Conservation (phyloP, 805 yeast genomes). For the Candida nonsorbophila region DNA sequence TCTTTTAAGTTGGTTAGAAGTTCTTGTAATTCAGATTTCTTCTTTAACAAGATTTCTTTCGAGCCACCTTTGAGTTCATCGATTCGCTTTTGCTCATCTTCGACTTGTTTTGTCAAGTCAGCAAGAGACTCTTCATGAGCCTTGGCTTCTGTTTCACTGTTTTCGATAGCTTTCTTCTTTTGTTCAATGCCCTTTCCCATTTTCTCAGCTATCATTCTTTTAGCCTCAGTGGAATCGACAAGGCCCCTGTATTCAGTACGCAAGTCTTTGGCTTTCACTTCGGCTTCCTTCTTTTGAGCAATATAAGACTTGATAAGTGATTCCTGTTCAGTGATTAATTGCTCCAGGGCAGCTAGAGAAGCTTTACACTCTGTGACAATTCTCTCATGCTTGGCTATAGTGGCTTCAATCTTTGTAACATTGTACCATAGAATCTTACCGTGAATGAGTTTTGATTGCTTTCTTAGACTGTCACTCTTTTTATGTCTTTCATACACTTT, state of each 20-base stretch:
- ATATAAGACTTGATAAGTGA: too few species aligned
- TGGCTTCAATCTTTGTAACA: constrained; percentile 22
- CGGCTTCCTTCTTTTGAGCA: too few species aligned
- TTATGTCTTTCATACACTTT: constrained; percentile 27
- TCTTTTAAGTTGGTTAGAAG: not conserved
- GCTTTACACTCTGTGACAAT: constrained; percentile 12
- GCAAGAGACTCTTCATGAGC: constrained; percentile 14
- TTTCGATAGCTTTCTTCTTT: constrained; percentile 10
- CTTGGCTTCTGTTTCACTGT: constrained; percentile 16
- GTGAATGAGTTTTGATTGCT: constrained; percentile 25
- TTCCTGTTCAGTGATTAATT: constrained; percentile 12
- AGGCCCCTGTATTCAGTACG: too few species aligned
- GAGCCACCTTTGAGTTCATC: constrained; percentile 41
- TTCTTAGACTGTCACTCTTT: constrained; percentile 28
- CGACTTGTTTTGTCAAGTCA: constrained; percentile 13
- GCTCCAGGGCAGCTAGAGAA: too few species aligned
- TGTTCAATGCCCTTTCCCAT: constrained; percentile 12
- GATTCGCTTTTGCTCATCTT: constrained; percentile 31
- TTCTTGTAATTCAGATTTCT: constrained; percentile 1
- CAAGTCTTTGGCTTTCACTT: too few species aligned
- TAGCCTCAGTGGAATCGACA: constrained; percentile 3
- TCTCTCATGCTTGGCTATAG: constrained; percentile 6
- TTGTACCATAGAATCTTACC: constrained; percentile 41
- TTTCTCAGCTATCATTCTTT: constrained; percentile 3
- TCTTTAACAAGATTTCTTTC: constrained; percentile 23